Base-by-base conservation (phyloP, 208 protist species). In the Leishmania aethiopica region DNA sequence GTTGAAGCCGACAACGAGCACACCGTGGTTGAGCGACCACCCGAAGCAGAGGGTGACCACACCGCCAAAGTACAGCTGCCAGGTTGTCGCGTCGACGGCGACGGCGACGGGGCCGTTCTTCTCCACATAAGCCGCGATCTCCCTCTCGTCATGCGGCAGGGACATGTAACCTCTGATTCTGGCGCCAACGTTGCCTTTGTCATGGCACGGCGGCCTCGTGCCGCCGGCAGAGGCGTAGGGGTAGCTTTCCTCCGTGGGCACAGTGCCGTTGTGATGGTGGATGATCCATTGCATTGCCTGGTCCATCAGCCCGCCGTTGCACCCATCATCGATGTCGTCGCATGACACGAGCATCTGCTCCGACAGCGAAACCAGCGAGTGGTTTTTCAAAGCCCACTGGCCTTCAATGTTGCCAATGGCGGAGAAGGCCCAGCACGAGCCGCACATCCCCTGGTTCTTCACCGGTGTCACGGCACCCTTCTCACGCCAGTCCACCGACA, bases 361-460 rank as follows among this genome's bases (percentile, higher is more conserved):
- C 19, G 97, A 99, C 28, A 99, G 90, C 32, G 74, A 40, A 5
- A 83, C 79, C n/a, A 98, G 88, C 53, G 81, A 51, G 81, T 96
- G 57, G n/a, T 89, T 92, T 5, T 79, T 74, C 6, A 90, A 60
- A 55, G 80, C 80, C 85, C 88, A 95, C 76, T 88, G 84, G 13
- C 95, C 90, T 86, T 99, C 98, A 59, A 98, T 92, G 78, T 97
- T 88, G 70, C 96, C 97, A 62, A 96, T 98, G 32, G 98, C 90
- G 15, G 94, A 96, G 95, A 99, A 99, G 74, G 98, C 84, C 98
- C 98, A 99, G 91, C 98, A 99, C 35, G 95, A 98, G 83, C 98
- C 99, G 90, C 98, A 99, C 62, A 83, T 82, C 66, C 96, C 96
- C 89, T 99, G 98, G 85, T 99, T 86, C 94, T 99, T 99, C 69